Conservation (phyloP, 129 eudicot species). For the Oenanthe sinensis region DNA sequence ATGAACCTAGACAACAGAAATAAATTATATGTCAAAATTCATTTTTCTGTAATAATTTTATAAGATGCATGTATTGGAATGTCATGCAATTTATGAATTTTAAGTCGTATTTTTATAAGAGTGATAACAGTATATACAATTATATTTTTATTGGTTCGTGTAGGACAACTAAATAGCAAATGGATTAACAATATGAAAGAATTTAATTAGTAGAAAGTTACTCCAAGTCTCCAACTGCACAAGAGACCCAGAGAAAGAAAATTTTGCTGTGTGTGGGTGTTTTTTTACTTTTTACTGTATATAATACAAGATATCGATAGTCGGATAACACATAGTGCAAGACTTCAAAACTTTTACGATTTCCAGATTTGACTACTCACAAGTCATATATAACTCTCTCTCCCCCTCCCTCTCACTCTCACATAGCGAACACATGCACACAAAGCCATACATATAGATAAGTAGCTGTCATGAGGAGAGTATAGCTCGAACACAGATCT, state of each 20-base stretch:
- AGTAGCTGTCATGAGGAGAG: conserved; percentile 7
- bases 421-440: not conserved
- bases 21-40: too few relatives aligned
- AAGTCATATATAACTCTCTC: too few relatives aligned
- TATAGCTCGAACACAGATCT: not conserved
- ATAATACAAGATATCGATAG: not conserved
- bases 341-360: not conserved
- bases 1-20: too few relatives aligned
- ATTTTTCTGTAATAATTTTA: too few relatives aligned
- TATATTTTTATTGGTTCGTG: too few relatives aligned
- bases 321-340: not conserved
- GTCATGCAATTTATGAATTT: too few relatives aligned
- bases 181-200: not conserved
- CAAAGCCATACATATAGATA: not conserved
- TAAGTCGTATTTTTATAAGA: too few relatives aligned
- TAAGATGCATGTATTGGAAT: too few relatives aligned
- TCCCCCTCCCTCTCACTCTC: too few relatives aligned
- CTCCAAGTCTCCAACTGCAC: not conserved
- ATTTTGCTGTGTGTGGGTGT: not conserved
- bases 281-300: not conserved
- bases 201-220: not conserved
- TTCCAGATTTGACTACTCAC: conserved; percentile 9
- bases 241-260: conserved; percentile 1
- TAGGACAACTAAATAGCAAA: too few relatives aligned
- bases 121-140: too few relatives aligned